A percentile compares a stretch with the other conserved stretches of the same genome.
Conservation (phyloP, 2,329 filamentous ascomycete species). For the Triangularia setosa region DNA sequence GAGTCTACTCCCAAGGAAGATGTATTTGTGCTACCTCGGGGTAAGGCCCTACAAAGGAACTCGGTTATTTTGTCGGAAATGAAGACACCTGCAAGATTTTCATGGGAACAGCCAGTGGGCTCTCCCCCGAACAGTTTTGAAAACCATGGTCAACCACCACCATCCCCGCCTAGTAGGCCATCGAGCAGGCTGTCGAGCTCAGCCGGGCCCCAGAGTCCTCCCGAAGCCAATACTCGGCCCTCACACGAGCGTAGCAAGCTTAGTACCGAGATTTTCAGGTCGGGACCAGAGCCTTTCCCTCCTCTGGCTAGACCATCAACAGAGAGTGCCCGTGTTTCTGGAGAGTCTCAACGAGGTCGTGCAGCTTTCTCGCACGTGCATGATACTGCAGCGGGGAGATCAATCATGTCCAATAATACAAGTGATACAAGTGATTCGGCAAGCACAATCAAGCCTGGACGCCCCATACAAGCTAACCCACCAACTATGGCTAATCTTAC, state of each 20-base stretch:
- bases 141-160: constrained; percentile 48
- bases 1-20: constrained; percentile 48
- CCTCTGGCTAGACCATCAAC: constrained; percentile 44
- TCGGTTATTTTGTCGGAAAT: constrained; percentile 56
- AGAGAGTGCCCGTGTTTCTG: constrained; percentile 42
- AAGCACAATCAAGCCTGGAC: constrained; percentile 49
- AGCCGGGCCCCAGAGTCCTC: constrained; percentile 37
- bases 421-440: constrained; percentile 53
- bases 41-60: constrained; percentile 70
- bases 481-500: constrained; percentile 65
- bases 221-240: constrained; percentile 42
- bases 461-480: constrained; percentile 42
- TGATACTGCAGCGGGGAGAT: constrained; percentile 34
- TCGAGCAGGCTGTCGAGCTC: constrained; percentile 59
- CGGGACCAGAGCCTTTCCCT: constrained; percentile 41
- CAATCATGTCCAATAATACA: constrained; percentile 46
- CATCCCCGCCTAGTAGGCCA: constrained; percentile 58
- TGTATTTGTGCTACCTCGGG: constrained; percentile 76
- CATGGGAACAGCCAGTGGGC: constrained; percentile 56
- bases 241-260: constrained; percentile 50
- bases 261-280: constrained; percentile 43
- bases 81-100: constrained; percentile 50
- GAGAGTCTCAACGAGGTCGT: constrained; percentile 46
- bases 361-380: constrained; percentile 38
- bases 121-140: constrained; percentile 40